These are phyloP conservation scores for Tylopilus orsonianus DNA, from an alignment of 1,284 basidiomycete genomes.

Conservation along the genomic window DNA sequence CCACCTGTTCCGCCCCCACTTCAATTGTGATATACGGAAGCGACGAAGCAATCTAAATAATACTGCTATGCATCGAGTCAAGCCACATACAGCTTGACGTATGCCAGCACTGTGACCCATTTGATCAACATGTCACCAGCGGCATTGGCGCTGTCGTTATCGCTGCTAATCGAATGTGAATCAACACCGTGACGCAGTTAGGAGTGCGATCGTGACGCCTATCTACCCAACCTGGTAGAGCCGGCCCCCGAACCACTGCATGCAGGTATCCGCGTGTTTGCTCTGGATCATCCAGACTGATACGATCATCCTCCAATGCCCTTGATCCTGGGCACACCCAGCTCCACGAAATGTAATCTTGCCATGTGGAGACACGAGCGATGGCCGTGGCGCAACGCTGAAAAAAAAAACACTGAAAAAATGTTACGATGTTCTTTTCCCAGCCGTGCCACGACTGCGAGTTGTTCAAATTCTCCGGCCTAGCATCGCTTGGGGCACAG, in stretches of 20 bases:
- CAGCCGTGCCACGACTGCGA: background rate
- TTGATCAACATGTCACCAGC: slow-evolving; percentile 4
- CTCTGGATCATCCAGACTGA: slow-evolving; percentile 10
- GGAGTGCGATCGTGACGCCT: slow-evolving; percentile 6
- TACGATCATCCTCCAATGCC: slow-evolving; percentile 9
- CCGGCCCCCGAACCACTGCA: slow-evolving; percentile 2
- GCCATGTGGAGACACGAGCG: background rate
- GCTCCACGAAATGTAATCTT: slow-evolving; percentile 10
- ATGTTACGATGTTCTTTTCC: background rate
- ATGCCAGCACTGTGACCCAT: too few relatives aligned
- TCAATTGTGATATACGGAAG: background rate
- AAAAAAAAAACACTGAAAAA: background rate
- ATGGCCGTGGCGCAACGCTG: background rate
- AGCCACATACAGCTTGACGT: slow-evolving; percentile 14
- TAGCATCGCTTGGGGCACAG: slow-evolving; percentile 13
- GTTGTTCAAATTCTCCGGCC: background rate
- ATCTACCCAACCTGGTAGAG: slow-evolving; percentile 4
- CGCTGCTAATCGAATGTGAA: slow-evolving; percentile 11
- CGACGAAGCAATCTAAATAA: background rate
- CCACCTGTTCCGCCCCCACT: background rate
- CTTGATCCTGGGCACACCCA: slow-evolving; percentile 19
- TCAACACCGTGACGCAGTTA: slow-evolving; percentile 6
- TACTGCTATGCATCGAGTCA: background rate
- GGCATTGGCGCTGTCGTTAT: slow-evolving; percentile 14
- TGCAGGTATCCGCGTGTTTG: slow-evolving; percentile 25